Base-by-base conservation (phyloP, 2,329 filamentous ascomycete genomes). In the Fusarium sp. region DNA sequence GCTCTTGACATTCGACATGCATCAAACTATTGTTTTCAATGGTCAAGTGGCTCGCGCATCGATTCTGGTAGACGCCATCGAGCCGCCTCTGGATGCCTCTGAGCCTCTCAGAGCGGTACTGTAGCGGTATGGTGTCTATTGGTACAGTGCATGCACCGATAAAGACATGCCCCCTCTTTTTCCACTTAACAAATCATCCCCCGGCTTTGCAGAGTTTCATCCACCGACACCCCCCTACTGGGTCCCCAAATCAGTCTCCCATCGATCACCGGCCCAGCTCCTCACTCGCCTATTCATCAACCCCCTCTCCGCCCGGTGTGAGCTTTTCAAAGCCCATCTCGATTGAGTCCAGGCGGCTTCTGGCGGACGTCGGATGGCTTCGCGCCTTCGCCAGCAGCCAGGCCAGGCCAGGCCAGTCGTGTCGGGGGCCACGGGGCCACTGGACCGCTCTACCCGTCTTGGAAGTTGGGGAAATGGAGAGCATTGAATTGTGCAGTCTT, bases 231-330 rank as follows among this genome's bases (percentile, higher is more conserved):
- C 61, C 54, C 60, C 31, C 43, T 43, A 33, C 49, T 45, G 29
- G 17, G 19, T 53, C 54, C 54, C 54, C 57, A 59, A 57, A 48
- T 41, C 44, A 36, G 38, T 32, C 48, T 23, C 32, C 36, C 29
- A 47, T 37, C 29, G 44, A 53, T 4, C 23, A 25, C 8, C 23
- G 23, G 23, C 23, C 42, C 50, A 50, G 35, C 52, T 37, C 35
- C 44, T 48, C 42, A 48, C 46, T 44, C 35, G 39, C 25, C 52
- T 49, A 53, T 58, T 51, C 46, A 60, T 49, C 52, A 43, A 64
- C 46, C 43, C 54, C 55, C 63, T 57, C 66, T 56, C 65, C 67
- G 63, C 67, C 67, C 60, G 65, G 65, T 69, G 65, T 53, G 67
- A 65, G 55, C 39, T 47, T 54, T 52, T 52, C 37, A 38, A 35